phyloP scores from a whole-genome alignment of 192 early-diverging fungal genomes.

The Pilobolus umbonatus region DNA sequence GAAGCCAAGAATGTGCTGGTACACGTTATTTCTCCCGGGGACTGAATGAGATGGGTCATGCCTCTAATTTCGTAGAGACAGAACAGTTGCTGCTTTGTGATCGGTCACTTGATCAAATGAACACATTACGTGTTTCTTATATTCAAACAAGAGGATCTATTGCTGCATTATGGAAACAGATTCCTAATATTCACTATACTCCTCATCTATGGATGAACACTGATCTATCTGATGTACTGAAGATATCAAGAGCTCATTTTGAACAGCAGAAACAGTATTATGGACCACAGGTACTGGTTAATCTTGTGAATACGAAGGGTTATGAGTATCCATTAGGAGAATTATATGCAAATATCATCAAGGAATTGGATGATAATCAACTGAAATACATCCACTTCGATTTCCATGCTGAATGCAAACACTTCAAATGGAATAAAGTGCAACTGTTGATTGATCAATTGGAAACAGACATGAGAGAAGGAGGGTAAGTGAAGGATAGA shows the following conservation, averaged over 20 bases:
- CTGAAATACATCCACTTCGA: slow-evolving; percentile 86
- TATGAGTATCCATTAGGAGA: slow-evolving; percentile 82
- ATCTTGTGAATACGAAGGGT: slow-evolving; percentile 90
- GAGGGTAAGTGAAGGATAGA: slow-evolving; percentile 31
- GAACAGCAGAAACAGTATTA: slow-evolving; percentile 62
- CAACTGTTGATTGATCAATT: slow-evolving; percentile 76
- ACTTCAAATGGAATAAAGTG: slow-evolving; percentile 90
- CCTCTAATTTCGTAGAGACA: slow-evolving; percentile 96
- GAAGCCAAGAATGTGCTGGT: slow-evolving; percentile 76
- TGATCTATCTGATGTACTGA: slow-evolving; percentile 18
- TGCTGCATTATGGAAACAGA: slow-evolving; percentile 91
- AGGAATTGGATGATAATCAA: slow-evolving; percentile 46
- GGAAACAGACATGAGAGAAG: slow-evolving; percentile 50
- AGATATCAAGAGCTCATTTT: slow-evolving; percentile 66
- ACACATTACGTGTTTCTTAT: slow-evolving; percentile 52
- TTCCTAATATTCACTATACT: slow-evolving; percentile 85
- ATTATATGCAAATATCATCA: slow-evolving; percentile 63
- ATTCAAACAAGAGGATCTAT: slow-evolving; percentile 94
- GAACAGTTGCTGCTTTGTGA: slow-evolving; percentile 82
- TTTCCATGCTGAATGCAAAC: slow-evolving; percentile 94
- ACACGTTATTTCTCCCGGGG: slow-evolving; percentile 93
- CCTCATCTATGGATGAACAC: slow-evolving; percentile 75
- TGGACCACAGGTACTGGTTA: slow-evolving; percentile 78
- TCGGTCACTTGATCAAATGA: slow-evolving; percentile 26
- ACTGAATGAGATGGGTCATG: slow-evolving; percentile 83